Percentiles rank a stretch among this genome's conserved stretches.
Evolutionary conservation across 768 basidiomycete species (phyloP).

Genomic region (Stropharia rugosoannulata): DNA sequence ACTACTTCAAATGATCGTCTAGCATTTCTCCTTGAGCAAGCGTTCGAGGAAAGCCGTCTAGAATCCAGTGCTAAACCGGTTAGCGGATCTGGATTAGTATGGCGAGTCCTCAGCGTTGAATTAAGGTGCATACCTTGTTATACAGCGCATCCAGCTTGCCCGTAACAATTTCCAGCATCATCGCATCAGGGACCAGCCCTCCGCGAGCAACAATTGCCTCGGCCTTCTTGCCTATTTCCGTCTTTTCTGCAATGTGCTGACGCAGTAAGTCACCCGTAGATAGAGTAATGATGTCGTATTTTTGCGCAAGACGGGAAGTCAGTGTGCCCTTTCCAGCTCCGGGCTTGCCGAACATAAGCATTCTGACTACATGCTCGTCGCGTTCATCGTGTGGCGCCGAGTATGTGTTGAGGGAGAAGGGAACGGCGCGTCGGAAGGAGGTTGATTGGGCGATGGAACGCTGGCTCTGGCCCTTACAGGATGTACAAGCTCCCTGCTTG

Average conservation of each 20-base stretch:
- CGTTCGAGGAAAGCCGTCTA: constrained; percentile 93
- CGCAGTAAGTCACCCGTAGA: constrained; percentile 86
- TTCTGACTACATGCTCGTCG: constrained; percentile 47
- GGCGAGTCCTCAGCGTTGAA: background rate
- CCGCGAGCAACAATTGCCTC: constrained; percentile 80
- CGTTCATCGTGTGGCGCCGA: constrained; percentile 36
- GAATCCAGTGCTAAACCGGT: constrained; percentile 73
- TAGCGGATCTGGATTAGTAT: background rate
- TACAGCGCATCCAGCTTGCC: constrained; percentile 65
- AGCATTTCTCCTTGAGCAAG: constrained; percentile 80
- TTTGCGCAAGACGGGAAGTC: constrained; percentile 68
- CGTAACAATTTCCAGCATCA: constrained; percentile 77
- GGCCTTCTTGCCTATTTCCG: constrained; percentile 70
- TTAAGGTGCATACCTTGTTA: constrained; percentile 50
- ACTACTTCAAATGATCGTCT: constrained; percentile 72
- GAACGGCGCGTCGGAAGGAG: constrained; percentile 39
- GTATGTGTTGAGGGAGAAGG: constrained; percentile 49
- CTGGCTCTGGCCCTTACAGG: constrained; percentile 11
- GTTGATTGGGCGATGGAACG: constrained; percentile 30
- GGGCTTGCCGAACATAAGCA: constrained; percentile 82
- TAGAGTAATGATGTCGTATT: constrained; percentile 76
- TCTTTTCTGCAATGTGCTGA: constrained; percentile 78
- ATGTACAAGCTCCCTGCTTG: constrained; percentile 12
- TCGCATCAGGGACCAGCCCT: constrained; percentile 72
- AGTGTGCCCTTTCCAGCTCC: constrained; percentile 88